A percentile compares a stretch with the other conserved stretches of the same genome.
phyloP scores from a whole-genome alignment of 441 rosid genomes.

The Jatropha podagrica region DNA sequence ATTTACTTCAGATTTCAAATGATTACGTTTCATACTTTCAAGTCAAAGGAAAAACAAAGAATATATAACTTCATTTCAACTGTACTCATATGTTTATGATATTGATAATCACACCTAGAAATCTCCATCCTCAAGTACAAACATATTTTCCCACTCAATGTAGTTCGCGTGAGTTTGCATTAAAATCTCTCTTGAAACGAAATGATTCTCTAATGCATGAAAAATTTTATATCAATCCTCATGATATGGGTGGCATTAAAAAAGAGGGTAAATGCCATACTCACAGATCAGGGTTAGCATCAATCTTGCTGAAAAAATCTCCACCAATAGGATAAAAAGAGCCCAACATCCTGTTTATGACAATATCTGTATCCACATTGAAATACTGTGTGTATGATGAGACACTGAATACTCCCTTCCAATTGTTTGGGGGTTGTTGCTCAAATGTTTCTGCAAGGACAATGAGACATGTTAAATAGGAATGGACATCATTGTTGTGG shows the following conservation, averaged over 20 bases:
- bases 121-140: not conserved
- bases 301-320: constrained; percentile 85
- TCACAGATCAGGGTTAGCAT: constrained; percentile 97
- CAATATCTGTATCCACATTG: constrained; percentile 85
- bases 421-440: constrained; percentile 71
- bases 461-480: constrained; percentile 8
- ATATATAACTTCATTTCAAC: not conserved
- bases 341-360: constrained; percentile 75
- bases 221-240: not conserved
- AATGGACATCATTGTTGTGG: constrained; percentile 2
- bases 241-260: not conserved
- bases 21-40: not conserved
- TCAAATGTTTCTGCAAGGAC: constrained; percentile 61
- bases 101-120: not conserved
- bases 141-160: not conserved
- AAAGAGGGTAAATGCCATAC: constrained; percentile 32
- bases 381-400: constrained; percentile 83
- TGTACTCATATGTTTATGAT: not conserved
- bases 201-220: not conserved
- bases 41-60: not conserved
- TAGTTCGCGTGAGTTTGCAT: not conserved
- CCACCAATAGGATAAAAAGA: constrained; percentile 69
- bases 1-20: not conserved
- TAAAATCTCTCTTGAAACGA: not conserved
- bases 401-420: constrained; percentile 78